These are phyloP conservation scores for Allium sativum DNA, from an alignment of 106 monocot genomes.

Conservation along the genomic window DNA sequence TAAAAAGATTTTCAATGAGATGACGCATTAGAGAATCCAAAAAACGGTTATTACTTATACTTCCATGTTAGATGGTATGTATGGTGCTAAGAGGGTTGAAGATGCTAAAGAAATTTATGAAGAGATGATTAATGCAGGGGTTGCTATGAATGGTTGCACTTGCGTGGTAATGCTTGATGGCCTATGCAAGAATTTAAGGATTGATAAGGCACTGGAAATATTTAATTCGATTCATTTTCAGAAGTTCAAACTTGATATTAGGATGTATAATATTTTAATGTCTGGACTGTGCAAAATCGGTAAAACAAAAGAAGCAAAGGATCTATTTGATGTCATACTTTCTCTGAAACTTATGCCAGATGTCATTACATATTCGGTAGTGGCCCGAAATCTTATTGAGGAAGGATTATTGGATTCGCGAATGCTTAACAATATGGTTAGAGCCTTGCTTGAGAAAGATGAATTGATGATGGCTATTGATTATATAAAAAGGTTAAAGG, in stretches of 20 bases:
- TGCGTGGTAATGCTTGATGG: slow-evolving; percentile 10
- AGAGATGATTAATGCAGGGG: slow-evolving; percentile 8
- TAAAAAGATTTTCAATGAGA: slow-evolving; percentile 2
- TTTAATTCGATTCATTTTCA: neutral
- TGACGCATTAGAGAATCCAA: slow-evolving; percentile 3
- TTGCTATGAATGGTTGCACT: slow-evolving; percentile 2
- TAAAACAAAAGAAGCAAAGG: slow-evolving; percentile 3
- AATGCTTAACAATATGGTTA: too few species aligned
- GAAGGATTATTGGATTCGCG: neutral
- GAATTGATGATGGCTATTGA: too few species aligned
- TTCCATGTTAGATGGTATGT: slow-evolving; percentile 5
- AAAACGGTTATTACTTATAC: slow-evolving; percentile 2
- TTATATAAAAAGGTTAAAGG: too few species aligned
- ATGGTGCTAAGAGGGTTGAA: slow-evolving; percentile 7
- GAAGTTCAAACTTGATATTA: neutral
- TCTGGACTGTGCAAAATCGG: slow-evolving; percentile 10
- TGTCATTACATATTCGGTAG: slow-evolving; percentile 9
- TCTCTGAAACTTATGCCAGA: slow-evolving; percentile 1
- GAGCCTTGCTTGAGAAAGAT: too few species aligned
- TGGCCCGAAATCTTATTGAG: slow-evolving; percentile 9
- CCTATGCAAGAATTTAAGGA: slow-evolving; percentile 11
- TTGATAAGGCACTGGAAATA: slow-evolving; percentile 13
- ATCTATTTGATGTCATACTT: slow-evolving; percentile 13
- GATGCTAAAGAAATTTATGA: slow-evolving; percentile 10
- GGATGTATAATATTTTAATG: slow-evolving; percentile 11